Conservation (phyloP, 164 flowering plant genomes). For the Warburgia ugandensis region DNA sequence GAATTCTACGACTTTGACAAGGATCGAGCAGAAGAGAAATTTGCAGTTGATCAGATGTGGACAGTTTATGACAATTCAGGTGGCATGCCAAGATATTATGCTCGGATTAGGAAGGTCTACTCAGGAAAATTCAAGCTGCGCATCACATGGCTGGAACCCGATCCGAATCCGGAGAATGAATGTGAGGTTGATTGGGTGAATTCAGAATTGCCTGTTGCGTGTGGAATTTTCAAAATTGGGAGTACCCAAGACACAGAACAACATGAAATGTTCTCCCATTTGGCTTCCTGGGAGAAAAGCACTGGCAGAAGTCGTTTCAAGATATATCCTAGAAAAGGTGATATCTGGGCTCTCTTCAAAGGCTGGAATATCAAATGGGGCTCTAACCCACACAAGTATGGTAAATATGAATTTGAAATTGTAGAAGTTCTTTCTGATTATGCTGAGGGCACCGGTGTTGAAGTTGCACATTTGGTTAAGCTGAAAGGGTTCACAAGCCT, state of each 20-base stretch:
- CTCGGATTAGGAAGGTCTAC: slow-evolving; percentile 38
- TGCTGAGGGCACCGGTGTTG: slow-evolving; percentile 25
- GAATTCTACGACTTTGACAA: slow-evolving; percentile 66
- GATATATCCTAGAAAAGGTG: slow-evolving; percentile 51
- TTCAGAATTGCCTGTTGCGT: slow-evolving; percentile 48
- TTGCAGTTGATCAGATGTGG: slow-evolving; percentile 69
- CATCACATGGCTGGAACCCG: slow-evolving; percentile 73
- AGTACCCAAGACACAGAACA: slow-evolving; percentile 14
- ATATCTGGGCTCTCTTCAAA: slow-evolving; percentile 60
- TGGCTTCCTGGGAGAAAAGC: slow-evolving; percentile 9
- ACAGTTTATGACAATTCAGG: slow-evolving; percentile 62
- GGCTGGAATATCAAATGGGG: slow-evolving; percentile 52
- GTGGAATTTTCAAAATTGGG: slow-evolving; percentile 50
- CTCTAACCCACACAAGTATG: slow-evolving; percentile 32
- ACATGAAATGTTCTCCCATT: slow-evolving; percentile 43
- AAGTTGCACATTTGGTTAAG: slow-evolving; percentile 37
- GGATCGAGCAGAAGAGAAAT: slow-evolving; percentile 31
- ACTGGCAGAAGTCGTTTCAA: slow-evolving; percentile 9
- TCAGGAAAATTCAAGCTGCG: slow-evolving; percentile 41
- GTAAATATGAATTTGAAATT: slow-evolving; percentile 30
- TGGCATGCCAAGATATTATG: slow-evolving; percentile 95
- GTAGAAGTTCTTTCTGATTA: slow-evolving; percentile 50
- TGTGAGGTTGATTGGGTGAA: slow-evolving; percentile 33
- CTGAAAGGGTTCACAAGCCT: slow-evolving; percentile 45
- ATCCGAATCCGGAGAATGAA: slow-evolving; percentile 27